Conservation (phyloP, 2,329 filamentous ascomycete species). For the Colletotrichum higginsianum region DNA sequence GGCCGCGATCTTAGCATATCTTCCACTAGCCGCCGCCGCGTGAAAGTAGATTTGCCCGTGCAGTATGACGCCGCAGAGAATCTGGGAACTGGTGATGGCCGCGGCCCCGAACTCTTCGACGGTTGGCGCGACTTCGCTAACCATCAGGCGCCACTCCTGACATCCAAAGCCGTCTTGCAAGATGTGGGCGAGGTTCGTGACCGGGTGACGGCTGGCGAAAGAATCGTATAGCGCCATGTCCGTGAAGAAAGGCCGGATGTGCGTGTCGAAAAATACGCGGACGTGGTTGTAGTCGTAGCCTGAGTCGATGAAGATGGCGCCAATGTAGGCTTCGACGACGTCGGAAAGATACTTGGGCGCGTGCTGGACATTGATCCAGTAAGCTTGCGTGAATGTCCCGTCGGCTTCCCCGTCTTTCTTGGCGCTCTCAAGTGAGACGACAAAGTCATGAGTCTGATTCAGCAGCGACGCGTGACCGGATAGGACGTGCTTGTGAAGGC, state of each 20-base stretch:
- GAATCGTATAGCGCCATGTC: slow-evolving; percentile 91
- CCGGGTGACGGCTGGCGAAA: slow-evolving; percentile 89
- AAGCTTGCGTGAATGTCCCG: slow-evolving; percentile 69
- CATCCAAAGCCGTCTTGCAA: slow-evolving; percentile 79
- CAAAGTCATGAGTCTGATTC: slow-evolving; percentile 67
- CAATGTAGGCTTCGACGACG: slow-evolving; percentile 89
- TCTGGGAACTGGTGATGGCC: slow-evolving; percentile 61
- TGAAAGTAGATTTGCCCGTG: slow-evolving; percentile 79
- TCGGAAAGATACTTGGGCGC: slow-evolving; percentile 87
- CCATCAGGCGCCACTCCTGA: slow-evolving; percentile 67
- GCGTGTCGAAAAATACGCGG: slow-evolving; percentile 80
- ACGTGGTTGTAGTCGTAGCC: slow-evolving; percentile 83
- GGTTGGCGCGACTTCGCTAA: slow-evolving; percentile 62
- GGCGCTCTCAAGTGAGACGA: slow-evolving; percentile 70
- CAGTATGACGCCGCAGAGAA: slow-evolving; percentile 82
- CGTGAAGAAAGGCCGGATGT: slow-evolving; percentile 83
- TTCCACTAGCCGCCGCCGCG: slow-evolving; percentile 72
- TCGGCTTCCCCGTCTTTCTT: slow-evolving; percentile 52
- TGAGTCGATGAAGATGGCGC: slow-evolving; percentile 92
- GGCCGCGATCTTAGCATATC: slow-evolving; percentile 81
- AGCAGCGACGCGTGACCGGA: slow-evolving; percentile 63
- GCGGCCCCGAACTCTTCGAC: slow-evolving; percentile 56
- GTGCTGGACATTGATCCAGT: slow-evolving; percentile 75
- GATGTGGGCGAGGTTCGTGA: slow-evolving; percentile 78
- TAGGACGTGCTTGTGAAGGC: slow-evolving; percentile 81